Percentiles rank a stretch among this genome's conserved stretches.
These are phyloP conservation scores for Lablab purpureus DNA, from an alignment of 306 rosid genomes.

Conservation along the genomic window DNA sequence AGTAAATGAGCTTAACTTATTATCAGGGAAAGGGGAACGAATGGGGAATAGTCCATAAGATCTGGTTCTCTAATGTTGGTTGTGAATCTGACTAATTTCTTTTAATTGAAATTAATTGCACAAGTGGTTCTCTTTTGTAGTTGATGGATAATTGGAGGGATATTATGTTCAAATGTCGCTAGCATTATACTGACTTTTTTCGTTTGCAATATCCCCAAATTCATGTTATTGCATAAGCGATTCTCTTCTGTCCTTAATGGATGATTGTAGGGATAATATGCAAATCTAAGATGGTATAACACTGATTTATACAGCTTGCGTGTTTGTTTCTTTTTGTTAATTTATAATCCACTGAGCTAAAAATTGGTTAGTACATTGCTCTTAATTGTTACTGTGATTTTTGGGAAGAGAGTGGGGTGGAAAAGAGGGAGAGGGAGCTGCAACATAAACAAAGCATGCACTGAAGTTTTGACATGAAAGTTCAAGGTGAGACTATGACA, in stretches of 20 bases:
- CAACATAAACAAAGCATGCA: background rate
- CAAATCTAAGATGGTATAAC: conserved; percentile 13
- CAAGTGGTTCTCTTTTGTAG: conserved; percentile 32
- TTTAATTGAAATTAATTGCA: background rate
- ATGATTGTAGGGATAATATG: conserved; percentile 37
- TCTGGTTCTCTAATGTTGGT: background rate
- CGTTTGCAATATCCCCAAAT: conserved; percentile 22
- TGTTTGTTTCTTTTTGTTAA: conserved; percentile 40
- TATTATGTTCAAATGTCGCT: background rate
- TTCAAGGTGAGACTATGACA: too few relatives aligned
- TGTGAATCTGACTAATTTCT: background rate
- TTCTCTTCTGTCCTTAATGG: conserved; percentile 31
- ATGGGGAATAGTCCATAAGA: background rate
- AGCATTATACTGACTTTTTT: conserved; percentile 19
- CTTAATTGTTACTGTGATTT: background rate
- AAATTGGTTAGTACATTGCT: background rate
- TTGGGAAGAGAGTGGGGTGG: too few relatives aligned
- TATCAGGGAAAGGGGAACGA: too few relatives aligned
- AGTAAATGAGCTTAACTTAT: too few relatives aligned
- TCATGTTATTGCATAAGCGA: conserved; percentile 25
- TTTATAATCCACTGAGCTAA: conserved; percentile 8
- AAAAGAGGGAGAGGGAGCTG: too few relatives aligned
- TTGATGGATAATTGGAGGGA: conserved; percentile 40
- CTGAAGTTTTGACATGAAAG: too few relatives aligned
- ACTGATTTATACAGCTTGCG: conserved; percentile 16